Conservation (phyloP, 177 flowering plant species). For the Vitis hybrid region DNA sequence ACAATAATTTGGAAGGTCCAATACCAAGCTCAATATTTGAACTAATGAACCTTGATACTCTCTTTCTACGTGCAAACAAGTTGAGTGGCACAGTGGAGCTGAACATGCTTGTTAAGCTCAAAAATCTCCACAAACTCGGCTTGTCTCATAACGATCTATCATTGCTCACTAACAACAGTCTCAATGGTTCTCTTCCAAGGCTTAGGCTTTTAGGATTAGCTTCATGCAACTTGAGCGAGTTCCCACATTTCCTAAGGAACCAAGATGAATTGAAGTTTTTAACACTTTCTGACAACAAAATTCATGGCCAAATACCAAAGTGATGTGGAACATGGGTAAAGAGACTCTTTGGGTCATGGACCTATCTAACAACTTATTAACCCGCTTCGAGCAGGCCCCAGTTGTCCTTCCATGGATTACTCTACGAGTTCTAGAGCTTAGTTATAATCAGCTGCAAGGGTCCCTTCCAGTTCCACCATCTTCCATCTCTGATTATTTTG, state of each 20-base stretch:
- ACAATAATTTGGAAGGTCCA: not conserved
- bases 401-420: too few relatives aligned
- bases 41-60: not conserved
- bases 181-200: not conserved
- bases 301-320: slow-evolving; percentile 5
- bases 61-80: too few relatives aligned
- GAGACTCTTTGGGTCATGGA: too few relatives aligned
- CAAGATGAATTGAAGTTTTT: not conserved
- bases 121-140: not conserved
- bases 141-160: too few relatives aligned
- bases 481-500: not conserved
- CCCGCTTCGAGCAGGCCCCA: too few relatives aligned
- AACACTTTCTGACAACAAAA: slow-evolving; percentile 9
- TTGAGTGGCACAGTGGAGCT: slow-evolving; percentile 4
- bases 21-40: not conserved
- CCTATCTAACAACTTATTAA: too few relatives aligned
- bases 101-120: not conserved
- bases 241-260: slow-evolving; percentile 10
- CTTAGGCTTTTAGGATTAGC: not conserved
- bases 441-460: too few relatives aligned
- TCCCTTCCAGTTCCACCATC: not conserved
- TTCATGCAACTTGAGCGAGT: slow-evolving; percentile 15
- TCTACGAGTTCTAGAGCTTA: too few relatives aligned
- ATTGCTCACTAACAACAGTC: not conserved
- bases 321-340: slow-evolving; percentile 2